A percentile compares a stretch with the other conserved stretches of the same genome.
Conservation (phyloP, 2,329 filamentous ascomycete species). For the Penicillium nordicum region DNA sequence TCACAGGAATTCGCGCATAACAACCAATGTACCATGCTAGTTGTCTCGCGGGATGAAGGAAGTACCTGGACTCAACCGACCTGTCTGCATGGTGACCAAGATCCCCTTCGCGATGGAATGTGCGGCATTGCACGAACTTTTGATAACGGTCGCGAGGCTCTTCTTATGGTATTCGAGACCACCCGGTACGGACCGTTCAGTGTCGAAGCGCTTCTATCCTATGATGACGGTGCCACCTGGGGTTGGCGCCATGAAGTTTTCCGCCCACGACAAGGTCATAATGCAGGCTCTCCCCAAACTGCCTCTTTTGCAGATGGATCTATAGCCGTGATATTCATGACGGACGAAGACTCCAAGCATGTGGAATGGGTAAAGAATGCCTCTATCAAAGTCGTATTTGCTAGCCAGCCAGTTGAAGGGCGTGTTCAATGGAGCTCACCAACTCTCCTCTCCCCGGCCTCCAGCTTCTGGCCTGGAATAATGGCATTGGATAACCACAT, state of each 20-base stretch:
- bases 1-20: conserved; percentile 47
- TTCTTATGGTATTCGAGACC: conserved; percentile 50
- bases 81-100: conserved; percentile 42
- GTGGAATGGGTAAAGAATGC: conserved; percentile 43
- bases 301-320: conserved; percentile 40
- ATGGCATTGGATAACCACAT: conserved; percentile 29
- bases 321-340: conserved; percentile 48
- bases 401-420: conserved; percentile 33
- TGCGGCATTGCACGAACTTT: conserved; percentile 41
- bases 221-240: conserved; percentile 45
- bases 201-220: conserved; percentile 46
- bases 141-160: conserved; percentile 35
- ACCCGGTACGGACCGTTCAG: conserved; percentile 43
- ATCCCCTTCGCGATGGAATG: conserved; percentile 41
- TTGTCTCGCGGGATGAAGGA: conserved; percentile 45
- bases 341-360: conserved; percentile 42
- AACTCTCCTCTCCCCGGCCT: conserved; percentile 28
- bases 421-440: conserved; percentile 36
- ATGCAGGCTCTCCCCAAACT: conserved; percentile 49
- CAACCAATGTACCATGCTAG: conserved; percentile 51
- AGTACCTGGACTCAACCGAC: conserved; percentile 43
- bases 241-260: conserved; percentile 43
- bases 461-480: conserved; percentile 42
- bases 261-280: conserved; percentile 37
- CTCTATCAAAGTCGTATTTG: conserved; percentile 43